Base-by-base conservation (phyloP, 805 yeast genomes). In the Cyberlindnera misumaiensis region DNA sequence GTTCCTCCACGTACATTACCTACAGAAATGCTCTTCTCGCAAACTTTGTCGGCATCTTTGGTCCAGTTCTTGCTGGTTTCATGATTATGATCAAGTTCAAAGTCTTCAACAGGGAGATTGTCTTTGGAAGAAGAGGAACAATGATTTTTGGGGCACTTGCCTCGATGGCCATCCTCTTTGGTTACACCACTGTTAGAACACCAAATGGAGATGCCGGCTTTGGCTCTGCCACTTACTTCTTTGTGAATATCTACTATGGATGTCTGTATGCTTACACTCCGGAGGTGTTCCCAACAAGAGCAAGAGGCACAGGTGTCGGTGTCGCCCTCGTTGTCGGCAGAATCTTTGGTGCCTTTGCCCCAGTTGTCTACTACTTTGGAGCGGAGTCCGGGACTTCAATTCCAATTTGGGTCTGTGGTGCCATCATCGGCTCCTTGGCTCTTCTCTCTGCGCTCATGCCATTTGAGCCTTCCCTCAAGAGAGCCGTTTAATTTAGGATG, bases 201-300 rank as follows among this genome's bases (percentile, higher is more conserved):
- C 62, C 73, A 33, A 60, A 28, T 11, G 72, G 67, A 56, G 76
- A 75, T 52, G 76, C 80, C 35, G 72, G 68, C 5, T 63, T 69
- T 36, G 61, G 66, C 27, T 57, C 72, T 11, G 70, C 71, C 27
- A 73, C 80, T 14, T 75, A 72, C 43, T 56, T 69, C 52, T 63
- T 64, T 40, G 49, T 68, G 41, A 64, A 68, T 55, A 63, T 75
- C 40, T 73, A 73, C 51, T 77, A 74, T 52, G 81, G 78, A 4
- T 71, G 73, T 16, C 58, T 79, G 15, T 79, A 76, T 49, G 84
- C 83, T 4, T 77, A 75, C 51, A 77, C 83, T 3, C 85, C 84
- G 0, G 83, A 79, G 51, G 72, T 75, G 17, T 68, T 79, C 55
- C 79, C 79, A 29, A 59, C 74, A 0, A 56, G 62, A 36, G 65